phyloP scores from a whole-genome alignment of 2,329 filamentous ascomycete species.

The Didymella glomerata region DNA sequence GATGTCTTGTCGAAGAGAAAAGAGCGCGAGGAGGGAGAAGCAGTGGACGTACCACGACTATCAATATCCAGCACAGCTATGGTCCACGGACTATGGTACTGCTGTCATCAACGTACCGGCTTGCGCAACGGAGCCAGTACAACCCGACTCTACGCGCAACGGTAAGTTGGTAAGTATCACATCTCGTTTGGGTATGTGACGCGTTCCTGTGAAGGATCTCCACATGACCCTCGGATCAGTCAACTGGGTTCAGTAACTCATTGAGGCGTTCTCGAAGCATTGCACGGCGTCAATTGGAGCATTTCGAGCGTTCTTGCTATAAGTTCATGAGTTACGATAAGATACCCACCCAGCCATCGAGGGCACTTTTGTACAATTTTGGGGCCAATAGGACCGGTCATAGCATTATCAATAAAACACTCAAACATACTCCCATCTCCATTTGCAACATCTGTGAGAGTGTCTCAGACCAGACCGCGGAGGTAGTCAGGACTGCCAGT shows the following conservation, averaged over 20 bases:
- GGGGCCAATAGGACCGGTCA: conserved; percentile 20
- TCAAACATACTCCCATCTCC: neutral
- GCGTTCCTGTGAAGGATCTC: conserved; percentile 44
- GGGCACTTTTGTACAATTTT: conserved; percentile 20
- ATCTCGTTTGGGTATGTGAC: conserved; percentile 53
- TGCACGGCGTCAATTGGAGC: conserved; percentile 21
- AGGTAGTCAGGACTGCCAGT: neutral
- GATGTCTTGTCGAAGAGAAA: neutral
- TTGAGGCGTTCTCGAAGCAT: conserved; percentile 26
- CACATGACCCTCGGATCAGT: conserved; percentile 45
- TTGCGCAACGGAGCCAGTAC: conserved; percentile 50
- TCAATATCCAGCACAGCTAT: conserved; percentile 22
- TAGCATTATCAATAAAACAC: conserved; percentile 21
- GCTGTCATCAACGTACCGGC: conserved; percentile 36
- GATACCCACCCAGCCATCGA: conserved; percentile 24
- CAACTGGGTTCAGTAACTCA: conserved; percentile 23
- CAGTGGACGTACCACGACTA: conserved; percentile 25
- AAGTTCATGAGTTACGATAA: conserved; percentile 24
- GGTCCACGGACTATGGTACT: conserved; percentile 12
- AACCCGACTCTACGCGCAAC: conserved; percentile 52
- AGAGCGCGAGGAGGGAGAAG: conserved; percentile 19
- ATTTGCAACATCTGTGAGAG: neutral
- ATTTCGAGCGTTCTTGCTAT: conserved; percentile 24
- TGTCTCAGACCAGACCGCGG: no score
- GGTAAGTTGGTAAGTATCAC: conserved; percentile 55